Conservation (phyloP, 768 basidiomycete species). For the Panaeolus cyanescens region DNA sequence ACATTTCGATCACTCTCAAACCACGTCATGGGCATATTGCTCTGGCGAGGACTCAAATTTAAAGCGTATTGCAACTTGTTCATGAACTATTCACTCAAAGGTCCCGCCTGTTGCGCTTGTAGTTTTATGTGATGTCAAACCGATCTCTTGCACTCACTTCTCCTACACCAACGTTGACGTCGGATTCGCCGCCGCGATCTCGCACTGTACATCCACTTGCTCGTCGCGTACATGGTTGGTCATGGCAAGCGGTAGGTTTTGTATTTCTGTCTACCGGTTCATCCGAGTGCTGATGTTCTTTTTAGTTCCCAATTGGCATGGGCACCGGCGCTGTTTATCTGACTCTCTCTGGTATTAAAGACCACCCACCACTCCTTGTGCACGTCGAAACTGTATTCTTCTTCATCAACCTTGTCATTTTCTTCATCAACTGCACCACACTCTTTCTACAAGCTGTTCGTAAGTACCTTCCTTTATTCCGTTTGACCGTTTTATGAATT, state of each 20-base stretch:
- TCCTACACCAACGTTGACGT: neutral
- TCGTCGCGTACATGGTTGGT: constrained; percentile 50
- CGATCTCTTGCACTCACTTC: neutral
- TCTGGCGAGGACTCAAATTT: neutral
- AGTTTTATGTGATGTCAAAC: constrained; percentile 2
- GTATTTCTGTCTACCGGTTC: neutral
- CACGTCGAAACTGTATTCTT: constrained; percentile 44
- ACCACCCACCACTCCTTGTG: constrained; percentile 31
- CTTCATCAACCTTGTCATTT: constrained; percentile 46
- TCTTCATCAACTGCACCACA: constrained; percentile 42
- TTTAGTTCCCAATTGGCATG: constrained; percentile 52
- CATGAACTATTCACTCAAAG: neutral
- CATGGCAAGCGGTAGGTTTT: constrained; percentile 48
- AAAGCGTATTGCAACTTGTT: neutral
- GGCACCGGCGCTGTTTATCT: constrained; percentile 52
- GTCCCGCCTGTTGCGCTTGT: neutral
- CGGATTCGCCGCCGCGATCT: neutral
- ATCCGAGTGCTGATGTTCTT: neutral
- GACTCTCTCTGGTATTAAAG: constrained; percentile 42
- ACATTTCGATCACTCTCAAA: neutral
- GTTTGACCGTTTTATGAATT: neutral
- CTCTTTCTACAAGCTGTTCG: constrained; percentile 44
- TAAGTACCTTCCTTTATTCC: constrained; percentile 18
- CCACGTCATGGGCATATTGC: neutral
- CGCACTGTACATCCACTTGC: constrained; percentile 24